Base-by-base conservation (phyloP, 2,329 filamentous ascomycete species). In the Colletotrichum orbiculare region DNA sequence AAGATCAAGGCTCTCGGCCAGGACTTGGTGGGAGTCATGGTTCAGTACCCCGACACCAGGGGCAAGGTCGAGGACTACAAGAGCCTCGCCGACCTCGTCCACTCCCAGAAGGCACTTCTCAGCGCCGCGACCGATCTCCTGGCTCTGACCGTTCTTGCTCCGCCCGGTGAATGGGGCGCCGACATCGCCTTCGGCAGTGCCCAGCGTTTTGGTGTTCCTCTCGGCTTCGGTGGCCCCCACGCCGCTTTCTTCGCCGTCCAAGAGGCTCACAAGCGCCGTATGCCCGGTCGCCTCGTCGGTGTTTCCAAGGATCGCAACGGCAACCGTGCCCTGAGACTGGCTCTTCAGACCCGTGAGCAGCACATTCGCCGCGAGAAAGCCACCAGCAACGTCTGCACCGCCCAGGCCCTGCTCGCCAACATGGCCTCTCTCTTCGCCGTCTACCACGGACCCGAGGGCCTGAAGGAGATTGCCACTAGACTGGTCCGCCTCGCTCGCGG, bases 331-430 rank as follows among this genome's bases (percentile, higher is more conserved):
- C 89, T 96, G 69, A 87, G 95, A 71, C 81, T 97, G 73, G 92
- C 95, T 15, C 82, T 97, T 56, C 95, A 98, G 80, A 97, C 95
- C 9, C 86, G 95, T 71, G 95, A 98, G 80, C 95, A 98, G 81
- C 95, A 98, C 77, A 97, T 98, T 75, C 88, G 95, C 69, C 88
- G 95, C 73, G 95, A 98, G 77, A 97, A 97, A 85, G 95, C 95
- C 1, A 98, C 95, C 2, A 97, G 94, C 82, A 98, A 98, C 75
- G 94, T 97, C 65, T 98, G 95, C 82, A 98, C 95, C 2, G 94
- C 95, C 1, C 95, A 98, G 79, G 95, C 95, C 8, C 82, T 98
- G 34, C 83, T 97, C 55, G 95, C 95, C 42, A 98, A 98, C 78
- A 97, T 97, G 93, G 95, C 89, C 71, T 93, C 94, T 59, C 91